These are phyloP conservation scores for Ettlia oleoabundans DNA, from an alignment of 139 green algal species.

Conservation along the genomic window DNA sequence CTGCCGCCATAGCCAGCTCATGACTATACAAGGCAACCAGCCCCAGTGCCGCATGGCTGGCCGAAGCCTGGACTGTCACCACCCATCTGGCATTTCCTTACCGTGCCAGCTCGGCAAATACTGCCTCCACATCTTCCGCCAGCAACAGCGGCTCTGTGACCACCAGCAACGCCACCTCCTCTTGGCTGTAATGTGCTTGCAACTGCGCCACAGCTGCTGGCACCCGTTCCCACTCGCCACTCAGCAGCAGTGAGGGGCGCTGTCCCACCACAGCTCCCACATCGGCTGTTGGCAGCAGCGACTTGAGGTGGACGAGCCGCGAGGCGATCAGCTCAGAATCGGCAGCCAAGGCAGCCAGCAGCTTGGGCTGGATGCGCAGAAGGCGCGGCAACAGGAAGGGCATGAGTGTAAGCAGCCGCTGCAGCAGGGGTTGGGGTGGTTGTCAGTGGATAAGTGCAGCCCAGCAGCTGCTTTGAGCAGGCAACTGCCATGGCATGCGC, in stretches of 20 bases:
- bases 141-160: constrained; percentile 25
- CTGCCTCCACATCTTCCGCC: constrained; percentile 22
- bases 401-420: constrained; percentile 29
- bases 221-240: constrained; percentile 29
- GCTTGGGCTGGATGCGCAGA: constrained; percentile 24
- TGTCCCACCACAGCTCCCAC: constrained; percentile 14
- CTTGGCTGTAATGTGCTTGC: constrained; percentile 9
- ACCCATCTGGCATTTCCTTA: neutral
- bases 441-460: too few species aligned
- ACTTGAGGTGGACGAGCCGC: constrained; percentile 7
- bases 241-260: constrained; percentile 31
- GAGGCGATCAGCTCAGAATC: constrained; percentile 4
- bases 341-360: constrained; percentile 18
- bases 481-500: too few species aligned
- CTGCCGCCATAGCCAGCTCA: too few species aligned
- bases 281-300: neutral
- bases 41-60: too few species aligned
- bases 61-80: neutral
- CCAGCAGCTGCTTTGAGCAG: too few species aligned
- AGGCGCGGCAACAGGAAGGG: constrained; percentile 23
- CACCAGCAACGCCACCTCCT: neutral
- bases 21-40: too few species aligned
- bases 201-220: neutral
- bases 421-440: neutral
- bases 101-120: constrained; percentile 31